phyloP scores from a whole-genome alignment of 148 eudicot species.

The Spergularia bocconei region DNA sequence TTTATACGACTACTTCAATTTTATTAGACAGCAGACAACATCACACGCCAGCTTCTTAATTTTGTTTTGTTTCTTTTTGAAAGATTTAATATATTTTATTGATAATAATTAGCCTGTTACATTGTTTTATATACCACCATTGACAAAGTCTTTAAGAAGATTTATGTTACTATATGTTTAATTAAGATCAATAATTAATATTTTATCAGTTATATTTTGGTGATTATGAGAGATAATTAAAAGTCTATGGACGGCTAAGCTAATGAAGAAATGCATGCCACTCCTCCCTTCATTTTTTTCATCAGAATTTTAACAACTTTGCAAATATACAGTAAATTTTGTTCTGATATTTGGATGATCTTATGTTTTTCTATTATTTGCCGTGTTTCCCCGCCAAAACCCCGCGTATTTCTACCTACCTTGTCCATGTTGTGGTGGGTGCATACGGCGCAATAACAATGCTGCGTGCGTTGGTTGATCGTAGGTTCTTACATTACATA shows the following conservation, averaged over 20 bases:
- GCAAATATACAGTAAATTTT: too few relatives aligned
- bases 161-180: background rate
- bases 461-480: too few relatives aligned
- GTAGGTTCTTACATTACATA: too few relatives aligned
- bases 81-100: background rate
- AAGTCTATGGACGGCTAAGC: background rate
- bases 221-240: background rate
- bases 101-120: background rate
- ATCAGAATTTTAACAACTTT: too few relatives aligned
- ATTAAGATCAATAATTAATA: background rate
- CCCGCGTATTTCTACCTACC: background rate
- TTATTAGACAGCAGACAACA: constrained; percentile 11
- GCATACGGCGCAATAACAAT: too few relatives aligned
- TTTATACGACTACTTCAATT: constrained; percentile 19
- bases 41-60: constrained; percentile 19
- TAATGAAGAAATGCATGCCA: constrained; percentile 30
- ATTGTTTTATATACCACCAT: background rate
- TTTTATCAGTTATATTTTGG: background rate
- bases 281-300: constrained; percentile 13
- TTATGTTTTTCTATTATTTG: background rate
- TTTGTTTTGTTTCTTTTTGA: background rate
- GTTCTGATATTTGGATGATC: too few relatives aligned
- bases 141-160: constrained; percentile 22
- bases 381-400: background rate
- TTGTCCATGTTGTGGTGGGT: background rate